Evolutionary conservation across 305 asterid species (phyloP).

Genomic region (Solanum aculeatissimum): DNA sequence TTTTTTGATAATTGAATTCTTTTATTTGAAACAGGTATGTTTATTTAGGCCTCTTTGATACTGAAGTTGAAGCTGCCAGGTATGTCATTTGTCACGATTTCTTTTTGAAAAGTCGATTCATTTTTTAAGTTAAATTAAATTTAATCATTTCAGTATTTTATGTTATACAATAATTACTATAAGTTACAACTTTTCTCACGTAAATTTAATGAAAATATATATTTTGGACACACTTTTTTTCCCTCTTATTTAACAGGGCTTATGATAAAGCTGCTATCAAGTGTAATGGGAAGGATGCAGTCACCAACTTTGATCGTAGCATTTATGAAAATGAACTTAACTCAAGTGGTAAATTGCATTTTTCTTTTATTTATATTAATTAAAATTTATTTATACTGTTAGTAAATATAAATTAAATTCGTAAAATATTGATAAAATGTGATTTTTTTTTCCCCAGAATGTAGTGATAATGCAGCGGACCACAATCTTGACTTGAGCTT

Average conservation of each 20-base stretch:
- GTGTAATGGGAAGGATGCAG: conserved; percentile 95
- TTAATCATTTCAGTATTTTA: background rate
- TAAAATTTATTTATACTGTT: background rate
- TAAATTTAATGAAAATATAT: background rate
- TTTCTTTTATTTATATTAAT: background rate
- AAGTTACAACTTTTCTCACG: background rate
- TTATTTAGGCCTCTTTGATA: conserved; percentile 89
- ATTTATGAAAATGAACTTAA: conserved; percentile 76
- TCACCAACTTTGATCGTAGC: conserved; percentile 86
- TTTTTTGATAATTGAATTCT: background rate
- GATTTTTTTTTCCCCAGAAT: conserved; percentile 14
- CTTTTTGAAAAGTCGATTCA: background rate
- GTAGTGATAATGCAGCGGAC: conserved; percentile 25
- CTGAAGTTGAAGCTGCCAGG: conserved; percentile 98
- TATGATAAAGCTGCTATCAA: conserved; percentile 97
- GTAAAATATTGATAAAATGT: background rate
- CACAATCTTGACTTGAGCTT: conserved; percentile 75
- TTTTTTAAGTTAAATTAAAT: background rate
- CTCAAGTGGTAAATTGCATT: conserved; percentile 26
- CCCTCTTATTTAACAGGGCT: conserved; percentile 33
- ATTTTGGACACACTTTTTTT: background rate
- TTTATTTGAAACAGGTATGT: conserved; percentile 50
- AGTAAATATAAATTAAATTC: background rate
- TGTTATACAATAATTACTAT: background rate
- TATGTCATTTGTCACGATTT: conserved; percentile 1